Evolutionary conservation across 2,329 filamentous ascomycete genomes (phyloP).

Genomic region (Trichoderma atroviride): DNA sequence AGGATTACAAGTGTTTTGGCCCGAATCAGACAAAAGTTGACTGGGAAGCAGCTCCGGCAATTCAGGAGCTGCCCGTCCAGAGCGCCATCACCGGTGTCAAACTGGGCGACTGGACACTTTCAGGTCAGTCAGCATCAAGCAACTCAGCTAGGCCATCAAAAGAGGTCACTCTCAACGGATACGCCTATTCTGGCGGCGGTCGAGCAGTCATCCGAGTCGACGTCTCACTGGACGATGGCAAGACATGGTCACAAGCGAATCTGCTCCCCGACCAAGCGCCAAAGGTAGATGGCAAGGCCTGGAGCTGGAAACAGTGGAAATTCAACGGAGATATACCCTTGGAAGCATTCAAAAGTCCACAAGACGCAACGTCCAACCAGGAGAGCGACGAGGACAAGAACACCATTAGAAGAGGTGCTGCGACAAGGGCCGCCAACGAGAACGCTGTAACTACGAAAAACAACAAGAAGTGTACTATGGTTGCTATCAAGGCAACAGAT

Average conservation of each 20-base stretch:
- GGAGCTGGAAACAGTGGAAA: constrained; percentile 69
- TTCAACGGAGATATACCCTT: constrained; percentile 53
- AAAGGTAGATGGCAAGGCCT: constrained; percentile 51
- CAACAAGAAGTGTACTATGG: constrained; percentile 46
- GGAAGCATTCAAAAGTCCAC: constrained; percentile 32
- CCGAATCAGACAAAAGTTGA: constrained; percentile 63
- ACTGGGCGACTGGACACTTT: constrained; percentile 43
- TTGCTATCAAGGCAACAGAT: constrained; percentile 68
- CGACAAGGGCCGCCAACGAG: background rate
- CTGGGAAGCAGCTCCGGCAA: constrained; percentile 64
- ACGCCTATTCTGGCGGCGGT: constrained; percentile 70
- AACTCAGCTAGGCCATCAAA: constrained; percentile 27
- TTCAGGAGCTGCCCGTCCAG: constrained; percentile 70
- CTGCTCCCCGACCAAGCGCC: constrained; percentile 54
- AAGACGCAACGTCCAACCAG: background rate
- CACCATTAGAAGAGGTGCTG: constrained; percentile 10
- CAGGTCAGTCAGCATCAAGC: background rate
- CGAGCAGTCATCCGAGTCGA: constrained; percentile 69
- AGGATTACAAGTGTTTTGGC: constrained; percentile 70
- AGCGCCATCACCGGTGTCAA: constrained; percentile 62
- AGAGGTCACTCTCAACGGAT: constrained; percentile 56
- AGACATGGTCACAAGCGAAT: constrained; percentile 65
- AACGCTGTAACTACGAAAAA: background rate
- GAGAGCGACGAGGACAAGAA: constrained; percentile 23
- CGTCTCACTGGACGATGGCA: constrained; percentile 64